Evolutionary conservation across 768 basidiomycete species (phyloP), one percentile per base, ranked within the genome.

Genomic region (Tephrocybe sp.): DNA sequence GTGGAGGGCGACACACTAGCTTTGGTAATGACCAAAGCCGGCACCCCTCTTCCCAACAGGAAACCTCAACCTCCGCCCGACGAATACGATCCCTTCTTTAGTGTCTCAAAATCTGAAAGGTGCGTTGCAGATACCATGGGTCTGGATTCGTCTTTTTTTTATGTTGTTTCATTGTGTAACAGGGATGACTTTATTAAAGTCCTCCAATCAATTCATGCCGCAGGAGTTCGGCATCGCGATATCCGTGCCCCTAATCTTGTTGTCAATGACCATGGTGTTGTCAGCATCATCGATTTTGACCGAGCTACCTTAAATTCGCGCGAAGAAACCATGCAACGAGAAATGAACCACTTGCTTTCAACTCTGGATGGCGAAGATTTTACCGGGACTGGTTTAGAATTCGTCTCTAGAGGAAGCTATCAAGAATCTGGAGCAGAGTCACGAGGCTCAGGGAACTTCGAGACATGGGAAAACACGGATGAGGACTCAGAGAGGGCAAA

Each of bases 251-350:
- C 56, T 4, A 67, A 65, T 46, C 37, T 67, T 8, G 44, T 58
- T 18, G 33, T 62, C 40, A 49, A 59, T 36, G 45, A 58, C 9
- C 37, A 42, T 3, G 59, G 59, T 3, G 28, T 43, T 10, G 55
- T 55, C 26, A 54, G 21, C 26, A 58, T 65, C 38, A 62, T 62
- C 25, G 66, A 67, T 48, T 65, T 67, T 47, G 60, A 65, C 43
- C 42, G 52, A 4, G 53, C 60, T 4, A 34, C 28, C 25, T 40
- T 54, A 8, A 36, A 53, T 3, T 24, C 51, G 11, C 46, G 51
- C 18, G 26, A 40, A 23, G 18, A 24, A 12, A 37, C 21, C 18
- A 24, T 28, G 17, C n/a, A 45, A 11, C 17, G 18, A 12, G 43
- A 32, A 20, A 45, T 43, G 42, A 12, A 43, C 9, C 42, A 43